Percentiles rank a stretch among this genome's conserved stretches.
Evolutionary conservation across 257 asterid species (phyloP).

Genomic region (Solanum stenotomum): DNA sequence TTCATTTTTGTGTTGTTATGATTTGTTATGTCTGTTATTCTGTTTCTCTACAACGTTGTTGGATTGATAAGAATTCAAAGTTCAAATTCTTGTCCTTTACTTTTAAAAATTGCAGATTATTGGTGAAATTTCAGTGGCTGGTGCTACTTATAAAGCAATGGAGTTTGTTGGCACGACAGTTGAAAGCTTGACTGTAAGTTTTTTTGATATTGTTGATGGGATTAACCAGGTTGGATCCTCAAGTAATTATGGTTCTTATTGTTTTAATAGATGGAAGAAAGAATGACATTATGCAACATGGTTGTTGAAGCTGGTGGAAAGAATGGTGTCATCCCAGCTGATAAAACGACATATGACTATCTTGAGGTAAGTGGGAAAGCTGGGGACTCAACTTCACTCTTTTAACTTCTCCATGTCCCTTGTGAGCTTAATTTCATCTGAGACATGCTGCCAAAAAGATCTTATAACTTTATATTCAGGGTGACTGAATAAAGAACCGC

Average conservation of each 20-base stretch:
- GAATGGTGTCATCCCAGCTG: slow-evolving; percentile 65
- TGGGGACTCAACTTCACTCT: neutral
- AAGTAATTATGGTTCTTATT: neutral
- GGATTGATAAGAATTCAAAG: neutral
- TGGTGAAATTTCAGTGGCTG: slow-evolving; percentile 97
- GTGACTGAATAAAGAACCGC: neutral
- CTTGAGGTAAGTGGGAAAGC: slow-evolving; percentile 55
- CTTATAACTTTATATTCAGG: neutral
- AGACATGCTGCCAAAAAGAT: neutral
- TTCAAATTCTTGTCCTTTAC: neutral
- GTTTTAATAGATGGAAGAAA: slow-evolving; percentile 81
- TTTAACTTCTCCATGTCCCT: neutral
- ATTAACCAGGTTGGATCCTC: neutral
- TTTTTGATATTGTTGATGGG: neutral
- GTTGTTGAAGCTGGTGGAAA: slow-evolving; percentile 66
- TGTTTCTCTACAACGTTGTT: neutral
- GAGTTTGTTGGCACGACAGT: slow-evolving; percentile 89
- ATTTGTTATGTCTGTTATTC: neutral
- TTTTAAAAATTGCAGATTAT: slow-evolving; percentile 50
- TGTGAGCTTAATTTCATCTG: neutral
- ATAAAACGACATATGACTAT: slow-evolving; percentile 75
- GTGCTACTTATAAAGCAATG: slow-evolving; percentile 98
- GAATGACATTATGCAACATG: slow-evolving; percentile 99
- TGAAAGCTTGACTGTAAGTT: slow-evolving; percentile 80
- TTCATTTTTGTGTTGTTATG: neutral